Evolutionary conservation across 1,284 basidiomycete genomes (phyloP).

Genomic region (Caloboletus firmus): DNA sequence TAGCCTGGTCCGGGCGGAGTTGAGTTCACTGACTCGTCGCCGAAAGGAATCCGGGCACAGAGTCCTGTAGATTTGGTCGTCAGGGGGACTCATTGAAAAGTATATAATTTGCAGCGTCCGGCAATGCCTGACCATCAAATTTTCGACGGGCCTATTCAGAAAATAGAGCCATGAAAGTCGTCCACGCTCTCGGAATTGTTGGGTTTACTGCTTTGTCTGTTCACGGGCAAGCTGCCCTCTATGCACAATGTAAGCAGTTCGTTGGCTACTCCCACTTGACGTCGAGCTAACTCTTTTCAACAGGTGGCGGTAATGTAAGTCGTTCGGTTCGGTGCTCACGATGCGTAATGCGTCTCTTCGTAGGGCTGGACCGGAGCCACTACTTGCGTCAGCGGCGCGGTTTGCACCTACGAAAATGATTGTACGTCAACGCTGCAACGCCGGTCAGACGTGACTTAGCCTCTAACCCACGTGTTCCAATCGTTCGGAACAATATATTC

Average conservation of each 20-base stretch:
- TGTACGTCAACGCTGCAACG: not conserved
- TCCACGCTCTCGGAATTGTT: slow-evolving; percentile 6
- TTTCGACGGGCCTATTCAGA: not conserved
- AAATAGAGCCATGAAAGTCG: slow-evolving; percentile 4
- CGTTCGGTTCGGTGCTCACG: not conserved
- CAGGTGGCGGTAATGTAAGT: slow-evolving; percentile 11
- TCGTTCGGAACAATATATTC: not conserved
- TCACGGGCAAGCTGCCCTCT: slow-evolving; percentile 9
- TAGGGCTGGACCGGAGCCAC: slow-evolving; percentile 15
- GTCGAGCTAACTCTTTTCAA: not conserved
- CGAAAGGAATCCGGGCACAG: not conserved
- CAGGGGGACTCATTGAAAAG: not conserved
- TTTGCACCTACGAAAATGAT: slow-evolving; percentile 9
- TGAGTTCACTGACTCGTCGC: not conserved
- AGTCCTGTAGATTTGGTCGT: not conserved
- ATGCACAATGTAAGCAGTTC: slow-evolving; percentile 12
- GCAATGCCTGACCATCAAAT: not conserved
- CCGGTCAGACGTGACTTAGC: not conserved
- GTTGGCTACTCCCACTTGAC: not conserved
- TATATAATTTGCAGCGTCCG: slow-evolving; percentile 5
- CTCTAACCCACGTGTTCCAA: not conserved
- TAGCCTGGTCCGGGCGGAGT: not conserved
- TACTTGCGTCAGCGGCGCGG: slow-evolving; percentile 10
- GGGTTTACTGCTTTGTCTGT: slow-evolving; percentile 5
- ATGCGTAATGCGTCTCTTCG: not conserved